A percentile compares a stretch with the other conserved stretches of the same genome.
Evolutionary conservation across 2,329 filamentous ascomycete genomes (phyloP).

Genomic region (Trichophyton rubrum): DNA sequence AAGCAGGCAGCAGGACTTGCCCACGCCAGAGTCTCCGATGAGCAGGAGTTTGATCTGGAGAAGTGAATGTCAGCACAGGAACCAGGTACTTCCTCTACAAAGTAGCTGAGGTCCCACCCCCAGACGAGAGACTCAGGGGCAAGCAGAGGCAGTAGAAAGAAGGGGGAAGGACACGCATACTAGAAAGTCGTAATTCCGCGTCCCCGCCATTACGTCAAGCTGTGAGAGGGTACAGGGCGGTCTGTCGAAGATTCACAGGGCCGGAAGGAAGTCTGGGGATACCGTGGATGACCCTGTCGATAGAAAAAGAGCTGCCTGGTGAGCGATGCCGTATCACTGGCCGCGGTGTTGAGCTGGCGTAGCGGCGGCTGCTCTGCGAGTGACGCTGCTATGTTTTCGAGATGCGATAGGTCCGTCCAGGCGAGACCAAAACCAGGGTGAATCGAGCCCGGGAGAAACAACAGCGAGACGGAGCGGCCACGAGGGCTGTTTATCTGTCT

Average conservation of each 20-base stretch:
- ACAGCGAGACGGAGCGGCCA: too few relatives aligned
- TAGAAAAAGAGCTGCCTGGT: not conserved
- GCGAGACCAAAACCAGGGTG: too few relatives aligned
- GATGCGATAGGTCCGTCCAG: too few relatives aligned
- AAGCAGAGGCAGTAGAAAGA: not conserved
- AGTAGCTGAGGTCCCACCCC: not conserved
- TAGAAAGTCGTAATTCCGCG: constrained; percentile 98
- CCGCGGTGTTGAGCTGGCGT: too few relatives aligned
- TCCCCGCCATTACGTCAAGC: constrained; percentile 61
- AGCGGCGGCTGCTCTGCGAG: too few relatives aligned
- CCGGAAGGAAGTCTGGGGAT: not conserved
- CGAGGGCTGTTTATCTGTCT: not conserved
- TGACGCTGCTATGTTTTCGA: too few relatives aligned
- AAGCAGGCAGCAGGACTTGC: constrained; percentile 92
- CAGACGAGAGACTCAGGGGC: not conserved
- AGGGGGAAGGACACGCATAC: constrained; percentile 44
- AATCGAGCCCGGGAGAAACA: too few relatives aligned
- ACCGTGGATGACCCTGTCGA: not conserved
- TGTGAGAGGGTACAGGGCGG: not conserved
- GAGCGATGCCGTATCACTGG: not conserved
- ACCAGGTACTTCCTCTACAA: not conserved
- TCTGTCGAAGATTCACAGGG: not conserved
- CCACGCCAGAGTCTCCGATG: constrained; percentile 92
- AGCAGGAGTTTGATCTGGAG: constrained; percentile 84
- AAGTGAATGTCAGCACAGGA: not conserved